A percentile compares a stretch with the other conserved stretches of the same genome.
These are phyloP conservation scores for Ensete ventricosum DNA, from an alignment of 176 grass and related monocot species.

Conservation along the genomic window DNA sequence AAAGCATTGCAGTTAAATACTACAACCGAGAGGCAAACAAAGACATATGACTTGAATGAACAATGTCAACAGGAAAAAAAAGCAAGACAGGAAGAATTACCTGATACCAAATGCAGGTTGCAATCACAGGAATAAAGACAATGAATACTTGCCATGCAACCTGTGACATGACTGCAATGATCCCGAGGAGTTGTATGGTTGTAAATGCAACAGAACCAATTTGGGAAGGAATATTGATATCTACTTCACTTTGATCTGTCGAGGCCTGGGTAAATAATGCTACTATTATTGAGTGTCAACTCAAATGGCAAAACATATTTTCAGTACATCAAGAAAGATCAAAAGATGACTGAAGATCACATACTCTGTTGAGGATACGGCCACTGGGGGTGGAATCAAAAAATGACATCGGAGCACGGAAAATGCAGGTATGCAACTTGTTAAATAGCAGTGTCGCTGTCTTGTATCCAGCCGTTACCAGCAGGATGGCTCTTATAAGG, in stretches of 20 bases:
- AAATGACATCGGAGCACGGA: conserved; percentile 79
- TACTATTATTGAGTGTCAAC: conserved; percentile 8
- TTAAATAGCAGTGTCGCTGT: conserved; percentile 79
- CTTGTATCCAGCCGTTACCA: conserved; percentile 69
- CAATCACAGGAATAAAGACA: conserved; percentile 60
- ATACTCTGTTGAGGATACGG: conserved; percentile 67
- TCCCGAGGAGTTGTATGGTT: conserved; percentile 68
- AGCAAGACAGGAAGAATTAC: conserved; percentile 5
- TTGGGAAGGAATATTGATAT: not conserved
- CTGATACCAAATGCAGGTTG: conserved; percentile 68
- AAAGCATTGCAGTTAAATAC: not conserved
- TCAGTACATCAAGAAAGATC: no score
- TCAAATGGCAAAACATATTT: not conserved
- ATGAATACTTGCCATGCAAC: conserved; percentile 47
- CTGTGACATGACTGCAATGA: conserved; percentile 57
- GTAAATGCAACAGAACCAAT: conserved; percentile 30
- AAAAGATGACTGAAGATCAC: not conserved
- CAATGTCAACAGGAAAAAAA: not conserved
- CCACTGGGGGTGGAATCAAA: conserved; percentile 80
- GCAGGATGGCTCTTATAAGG: conserved; percentile 48
- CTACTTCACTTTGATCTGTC: not conserved
- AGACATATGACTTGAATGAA: not conserved
- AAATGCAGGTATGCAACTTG: conserved; percentile 84
- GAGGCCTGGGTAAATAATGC: conserved; percentile 5
- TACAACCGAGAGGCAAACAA: not conserved